phyloP scores from a whole-genome alignment of 1,284 basidiomycete species.

The Cystobasidium slooffiae region DNA sequence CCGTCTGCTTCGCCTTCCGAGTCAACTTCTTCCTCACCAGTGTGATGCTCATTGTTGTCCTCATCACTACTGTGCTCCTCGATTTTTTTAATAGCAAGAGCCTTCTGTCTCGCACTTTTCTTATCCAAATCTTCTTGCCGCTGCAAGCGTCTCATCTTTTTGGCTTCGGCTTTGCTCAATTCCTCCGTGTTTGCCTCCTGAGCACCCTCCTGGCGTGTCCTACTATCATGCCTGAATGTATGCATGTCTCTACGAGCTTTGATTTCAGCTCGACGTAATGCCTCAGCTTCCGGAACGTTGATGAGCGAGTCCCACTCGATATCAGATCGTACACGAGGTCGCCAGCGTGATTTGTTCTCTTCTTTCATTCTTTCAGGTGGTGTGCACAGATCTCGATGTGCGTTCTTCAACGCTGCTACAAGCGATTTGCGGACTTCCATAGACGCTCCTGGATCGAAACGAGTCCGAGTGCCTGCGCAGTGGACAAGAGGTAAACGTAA shows the following conservation, averaged over 20 bases:
- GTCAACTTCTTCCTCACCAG: slow-evolving; percentile 24
- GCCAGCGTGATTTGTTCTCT: slow-evolving; percentile 68
- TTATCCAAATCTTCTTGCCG: slow-evolving; percentile 43
- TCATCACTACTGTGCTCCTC: slow-evolving; percentile 18
- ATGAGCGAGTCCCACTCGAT: slow-evolving; percentile 67
- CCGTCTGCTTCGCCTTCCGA: slow-evolving; percentile 20
- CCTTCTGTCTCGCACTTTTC: slow-evolving; percentile 9
- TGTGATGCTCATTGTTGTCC: background rate
- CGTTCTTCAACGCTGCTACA: slow-evolving; percentile 68
- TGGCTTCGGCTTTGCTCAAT: slow-evolving; percentile 40
- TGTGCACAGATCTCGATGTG: slow-evolving; percentile 70
- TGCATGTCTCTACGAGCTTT: slow-evolving; percentile 51
- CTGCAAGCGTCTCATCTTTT: slow-evolving; percentile 46
- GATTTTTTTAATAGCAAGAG: background rate
- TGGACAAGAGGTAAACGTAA: background rate
- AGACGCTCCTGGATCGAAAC: slow-evolving; percentile 66
- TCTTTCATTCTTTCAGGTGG: slow-evolving; percentile 70
- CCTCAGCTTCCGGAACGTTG: slow-evolving; percentile 14
- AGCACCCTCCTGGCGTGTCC: slow-evolving; percentile 59
- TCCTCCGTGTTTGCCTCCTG: slow-evolving; percentile 54
- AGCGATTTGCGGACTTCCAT: slow-evolving; percentile 62
- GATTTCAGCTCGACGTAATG: slow-evolving; percentile 10
- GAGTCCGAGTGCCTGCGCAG: slow-evolving; percentile 50
- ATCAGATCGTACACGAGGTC: slow-evolving; percentile 65
- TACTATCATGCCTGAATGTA: slow-evolving; percentile 34